phyloP scores from a whole-genome alignment of 148 eudicot genomes.

The Persicaria maculosa region DNA sequence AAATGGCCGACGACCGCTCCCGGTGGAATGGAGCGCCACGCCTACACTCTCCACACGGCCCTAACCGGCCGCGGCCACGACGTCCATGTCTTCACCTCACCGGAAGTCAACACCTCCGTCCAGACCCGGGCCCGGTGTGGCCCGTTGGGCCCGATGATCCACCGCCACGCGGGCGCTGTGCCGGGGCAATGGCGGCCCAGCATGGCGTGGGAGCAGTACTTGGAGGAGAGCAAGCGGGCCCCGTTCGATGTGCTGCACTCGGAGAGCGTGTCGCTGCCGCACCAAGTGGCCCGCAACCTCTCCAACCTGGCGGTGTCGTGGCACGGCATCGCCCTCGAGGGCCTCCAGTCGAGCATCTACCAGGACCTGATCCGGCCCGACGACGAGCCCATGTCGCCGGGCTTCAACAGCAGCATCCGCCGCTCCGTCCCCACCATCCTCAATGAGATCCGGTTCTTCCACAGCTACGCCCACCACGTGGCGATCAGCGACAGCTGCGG shows the following conservation, averaged over 20 bases:
- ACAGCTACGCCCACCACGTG: constrained; percentile 62
- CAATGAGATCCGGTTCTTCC: constrained; percentile 67
- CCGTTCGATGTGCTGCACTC: constrained; percentile 28
- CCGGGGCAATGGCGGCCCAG: constrained; percentile 1
- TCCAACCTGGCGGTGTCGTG: constrained; percentile 30
- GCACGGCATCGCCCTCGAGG: constrained; percentile 36
- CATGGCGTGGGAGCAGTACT: constrained; percentile 15
- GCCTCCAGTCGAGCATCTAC: constrained; percentile 25
- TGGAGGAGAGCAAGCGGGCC: constrained; percentile 5
- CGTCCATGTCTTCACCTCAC: constrained; percentile 29
- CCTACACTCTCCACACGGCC: constrained; percentile 20
- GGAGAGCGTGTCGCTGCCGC: constrained; percentile 31
- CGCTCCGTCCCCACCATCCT: constrained; percentile 10
- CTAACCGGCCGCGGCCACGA: constrained; percentile 31
- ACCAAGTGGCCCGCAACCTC: constrained; percentile 19
- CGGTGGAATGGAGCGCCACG: constrained; percentile 46
- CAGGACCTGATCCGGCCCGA: constrained; percentile 19
- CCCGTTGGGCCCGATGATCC: constrained; percentile 15
- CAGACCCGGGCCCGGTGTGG: neutral
- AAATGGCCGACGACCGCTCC: constrained; percentile 27
- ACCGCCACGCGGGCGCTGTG: constrained; percentile 11
- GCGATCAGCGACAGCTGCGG: constrained; percentile 79
- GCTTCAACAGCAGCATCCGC: constrained; percentile 22
- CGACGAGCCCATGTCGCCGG: constrained; percentile 48
- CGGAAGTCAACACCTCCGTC: neutral